phyloP scores from a whole-genome alignment of 1,284 basidiomycete species.

The Exsudoporus floridanus region DNA sequence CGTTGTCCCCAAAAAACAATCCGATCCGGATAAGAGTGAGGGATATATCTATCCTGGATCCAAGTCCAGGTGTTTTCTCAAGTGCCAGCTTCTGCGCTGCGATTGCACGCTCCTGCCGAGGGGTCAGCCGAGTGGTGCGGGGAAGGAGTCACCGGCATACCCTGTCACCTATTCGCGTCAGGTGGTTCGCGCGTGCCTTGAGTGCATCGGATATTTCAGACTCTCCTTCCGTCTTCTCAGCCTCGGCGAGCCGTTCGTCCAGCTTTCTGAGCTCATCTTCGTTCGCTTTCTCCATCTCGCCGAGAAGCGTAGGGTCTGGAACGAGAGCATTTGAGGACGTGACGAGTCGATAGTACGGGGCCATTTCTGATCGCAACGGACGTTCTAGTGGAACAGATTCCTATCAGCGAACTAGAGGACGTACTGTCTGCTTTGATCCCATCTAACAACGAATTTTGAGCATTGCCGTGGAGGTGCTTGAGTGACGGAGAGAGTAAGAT shows the following conservation, averaged over 20 bases:
- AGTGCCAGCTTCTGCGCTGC: conserved; percentile 84
- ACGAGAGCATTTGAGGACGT: conserved; percentile 48
- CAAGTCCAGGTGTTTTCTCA: conserved; percentile 91
- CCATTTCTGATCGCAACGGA: conserved; percentile 63
- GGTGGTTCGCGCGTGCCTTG: conserved; percentile 78
- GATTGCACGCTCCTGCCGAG: conserved; percentile 65
- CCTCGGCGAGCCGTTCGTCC: conserved; percentile 80
- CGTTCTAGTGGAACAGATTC: neutral
- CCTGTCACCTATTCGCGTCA: conserved; percentile 92
- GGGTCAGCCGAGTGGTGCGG: neutral
- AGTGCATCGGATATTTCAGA: conserved; percentile 90
- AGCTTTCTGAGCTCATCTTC: conserved; percentile 73
- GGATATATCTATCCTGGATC: conserved; percentile 91
- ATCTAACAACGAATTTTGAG: conserved; percentile 65
- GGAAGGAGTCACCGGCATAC: conserved; percentile 39
- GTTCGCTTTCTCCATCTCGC: conserved; percentile 75
- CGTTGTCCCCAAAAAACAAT: conserved; percentile 86
- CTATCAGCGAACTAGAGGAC: conserved; percentile 30
- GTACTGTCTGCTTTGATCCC: conserved; percentile 85
- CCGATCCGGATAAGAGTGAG: conserved; percentile 89
- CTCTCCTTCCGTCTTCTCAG: conserved; percentile 90
- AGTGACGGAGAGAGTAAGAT: conserved; percentile 65
- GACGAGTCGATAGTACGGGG: conserved; percentile 70
- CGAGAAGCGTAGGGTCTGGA: conserved; percentile 61
- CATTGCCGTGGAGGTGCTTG: conserved; percentile 62